Evolutionary conservation across 192 early-diverging fungal genomes (phyloP).

Genomic region (Oehlia diaphana): DNA sequence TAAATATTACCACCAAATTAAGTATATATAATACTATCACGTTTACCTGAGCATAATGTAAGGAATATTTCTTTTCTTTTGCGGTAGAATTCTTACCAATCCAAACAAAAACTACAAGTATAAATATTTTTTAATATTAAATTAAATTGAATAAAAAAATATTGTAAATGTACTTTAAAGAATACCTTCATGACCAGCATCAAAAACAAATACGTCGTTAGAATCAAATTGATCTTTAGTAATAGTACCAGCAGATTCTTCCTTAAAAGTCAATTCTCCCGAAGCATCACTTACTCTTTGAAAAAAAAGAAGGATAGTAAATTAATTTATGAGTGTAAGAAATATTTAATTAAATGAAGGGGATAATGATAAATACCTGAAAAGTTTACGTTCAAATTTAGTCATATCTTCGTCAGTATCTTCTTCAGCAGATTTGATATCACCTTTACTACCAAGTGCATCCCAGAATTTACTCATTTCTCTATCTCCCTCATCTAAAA

Average conservation of each 20-base stretch:
- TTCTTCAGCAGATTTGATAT: constrained; percentile 54
- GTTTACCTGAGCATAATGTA: constrained; percentile 59
- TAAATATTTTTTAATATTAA: background rate
- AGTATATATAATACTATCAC: background rate
- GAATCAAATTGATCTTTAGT: constrained; percentile 49
- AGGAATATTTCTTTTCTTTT: constrained; percentile 52
- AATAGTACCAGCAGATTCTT: constrained; percentile 52
- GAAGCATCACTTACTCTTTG: constrained; percentile 40
- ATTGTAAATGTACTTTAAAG: background rate
- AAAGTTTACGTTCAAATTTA: constrained; percentile 47
- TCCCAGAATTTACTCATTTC: constrained; percentile 63
- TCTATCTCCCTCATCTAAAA: constrained; percentile 57
- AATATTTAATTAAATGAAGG: constrained; percentile 23
- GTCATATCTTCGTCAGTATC: constrained; percentile 37
- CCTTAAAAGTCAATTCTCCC: constrained; percentile 50
- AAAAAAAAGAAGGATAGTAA: background rate
- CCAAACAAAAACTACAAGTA: constrained; percentile 55
- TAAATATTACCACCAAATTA: background rate
- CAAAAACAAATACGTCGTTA: constrained; percentile 71
- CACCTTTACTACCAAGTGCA: constrained; percentile 62
- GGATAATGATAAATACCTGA: constrained; percentile 44
- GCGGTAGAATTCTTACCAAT: constrained; percentile 51
- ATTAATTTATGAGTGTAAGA: constrained; percentile 24
- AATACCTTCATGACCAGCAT: constrained; percentile 49
- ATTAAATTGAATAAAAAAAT: background rate